Evolutionary conservation across 768 basidiomycete species (phyloP).

Genomic region (Holtermanniella nyarrowii): DNA sequence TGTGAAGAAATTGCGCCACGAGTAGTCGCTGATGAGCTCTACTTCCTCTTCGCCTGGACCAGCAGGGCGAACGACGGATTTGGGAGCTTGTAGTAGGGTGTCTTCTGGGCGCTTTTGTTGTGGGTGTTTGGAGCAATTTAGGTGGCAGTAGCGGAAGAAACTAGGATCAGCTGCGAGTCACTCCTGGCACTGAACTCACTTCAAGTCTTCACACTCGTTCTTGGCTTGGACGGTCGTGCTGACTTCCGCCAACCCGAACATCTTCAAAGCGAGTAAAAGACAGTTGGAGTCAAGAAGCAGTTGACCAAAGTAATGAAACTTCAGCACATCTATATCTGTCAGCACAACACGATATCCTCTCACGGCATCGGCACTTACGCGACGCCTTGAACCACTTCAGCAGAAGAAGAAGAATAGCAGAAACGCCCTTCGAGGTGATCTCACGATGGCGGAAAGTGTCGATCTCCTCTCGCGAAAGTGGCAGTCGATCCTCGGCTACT

Average conservation of each 20-base stretch:
- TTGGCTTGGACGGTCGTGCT: conserved; percentile 71
- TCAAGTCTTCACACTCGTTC: conserved; percentile 53
- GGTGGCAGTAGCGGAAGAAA: conserved; percentile 90
- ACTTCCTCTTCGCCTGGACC: conserved; percentile 73
- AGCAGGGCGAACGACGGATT: conserved; percentile 41
- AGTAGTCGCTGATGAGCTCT: conserved; percentile 85
- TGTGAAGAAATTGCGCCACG: conserved; percentile 95
- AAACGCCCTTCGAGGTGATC: conserved; percentile 93
- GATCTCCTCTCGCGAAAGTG: conserved; percentile 72
- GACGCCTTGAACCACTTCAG: conserved; percentile 99
- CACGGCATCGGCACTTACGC: conserved; percentile 51
- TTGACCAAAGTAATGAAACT: conserved; percentile 96
- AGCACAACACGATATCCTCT: neutral
- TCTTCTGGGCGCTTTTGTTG: conserved; percentile 56
- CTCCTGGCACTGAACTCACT: conserved; percentile 28
- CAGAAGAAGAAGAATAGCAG: conserved; percentile 77
- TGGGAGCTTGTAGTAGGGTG: conserved; percentile 52
- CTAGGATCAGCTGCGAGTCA: conserved; percentile 47
- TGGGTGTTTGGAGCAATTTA: conserved; percentile 60
- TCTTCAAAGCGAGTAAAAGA: conserved; percentile 82
- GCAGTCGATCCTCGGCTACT: conserved; percentile 45
- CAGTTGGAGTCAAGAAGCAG: conserved; percentile 91
- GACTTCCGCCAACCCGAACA: conserved; percentile 95
- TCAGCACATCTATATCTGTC: conserved; percentile 69
- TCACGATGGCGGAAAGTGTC: conserved; percentile 92